These are phyloP conservation scores for Austroboletus olivaceoglutinosus DNA, from an alignment of 1,284 basidiomycete genomes.

Conservation along the genomic window DNA sequence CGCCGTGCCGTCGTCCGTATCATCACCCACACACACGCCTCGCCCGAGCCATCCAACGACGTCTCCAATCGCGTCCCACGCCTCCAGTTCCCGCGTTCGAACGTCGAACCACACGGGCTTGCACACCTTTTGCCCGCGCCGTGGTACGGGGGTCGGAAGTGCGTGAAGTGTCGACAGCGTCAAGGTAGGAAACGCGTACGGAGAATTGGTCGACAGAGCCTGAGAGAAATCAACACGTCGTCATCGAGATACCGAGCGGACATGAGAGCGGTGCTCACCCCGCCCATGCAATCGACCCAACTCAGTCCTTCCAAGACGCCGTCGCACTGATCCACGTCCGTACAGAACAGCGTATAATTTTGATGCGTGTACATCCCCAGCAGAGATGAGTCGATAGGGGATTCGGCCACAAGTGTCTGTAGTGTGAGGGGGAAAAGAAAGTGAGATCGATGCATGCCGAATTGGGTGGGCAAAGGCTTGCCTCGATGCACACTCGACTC, in stretches of 20 bases:
- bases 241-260: not conserved
- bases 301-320: conserved; percentile 78
- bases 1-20: conserved; percentile 19
- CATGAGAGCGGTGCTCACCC: conserved; percentile 47
- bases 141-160: conserved; percentile 81
- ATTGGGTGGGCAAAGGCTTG: conserved; percentile 36
- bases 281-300: conserved; percentile 73
- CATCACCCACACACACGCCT: conserved; percentile 9
- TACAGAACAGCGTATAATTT: conserved; percentile 85
- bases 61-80: conserved; percentile 56
- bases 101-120: conserved; percentile 74
- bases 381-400: conserved; percentile 87
- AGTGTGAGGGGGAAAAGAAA: not conserved
- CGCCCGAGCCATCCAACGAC: conserved; percentile 55
- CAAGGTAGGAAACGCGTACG: conserved; percentile 82
- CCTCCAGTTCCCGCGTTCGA: conserved; percentile 52
- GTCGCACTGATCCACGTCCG: conserved; percentile 73
- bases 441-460: not conserved
- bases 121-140: conserved; percentile 74
- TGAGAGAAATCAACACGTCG: conserved; percentile 26
- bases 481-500: conserved; percentile 82
- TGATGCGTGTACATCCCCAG: conserved; percentile 92
- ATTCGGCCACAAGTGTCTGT: conserved; percentile 77
- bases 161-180: conserved; percentile 77
- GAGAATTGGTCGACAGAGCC: conserved; percentile 69